These are phyloP conservation scores for Kuraishia piskuri DNA, from an alignment of 805 yeast species.

Conservation along the genomic window DNA sequence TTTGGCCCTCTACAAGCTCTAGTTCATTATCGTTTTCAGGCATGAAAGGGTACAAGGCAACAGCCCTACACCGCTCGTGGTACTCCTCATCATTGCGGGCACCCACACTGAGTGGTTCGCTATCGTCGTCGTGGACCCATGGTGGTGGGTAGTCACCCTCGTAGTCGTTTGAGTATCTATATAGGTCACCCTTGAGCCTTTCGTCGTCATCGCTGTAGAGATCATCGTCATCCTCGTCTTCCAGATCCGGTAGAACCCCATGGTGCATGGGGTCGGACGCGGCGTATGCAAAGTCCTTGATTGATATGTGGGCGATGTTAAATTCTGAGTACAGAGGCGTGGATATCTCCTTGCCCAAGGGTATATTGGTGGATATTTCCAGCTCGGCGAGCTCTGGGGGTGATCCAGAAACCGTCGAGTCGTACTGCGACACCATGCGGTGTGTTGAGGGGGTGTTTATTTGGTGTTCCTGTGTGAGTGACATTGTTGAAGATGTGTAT, in stretches of 20 bases:
- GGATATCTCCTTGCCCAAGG: background rate
- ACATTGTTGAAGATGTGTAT: background rate
- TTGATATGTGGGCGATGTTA: slow-evolving; percentile 20
- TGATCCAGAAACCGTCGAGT: background rate
- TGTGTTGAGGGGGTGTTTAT: background rate
- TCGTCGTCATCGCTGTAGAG: slow-evolving; percentile 11
- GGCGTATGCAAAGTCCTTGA: slow-evolving; percentile 80
- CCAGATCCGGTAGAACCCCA: slow-evolving; percentile 33
- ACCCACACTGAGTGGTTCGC: background rate
- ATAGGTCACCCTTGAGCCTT: slow-evolving; percentile 11
- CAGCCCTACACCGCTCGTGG: slow-evolving; percentile 38
- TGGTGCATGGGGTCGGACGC: slow-evolving; percentile 60
- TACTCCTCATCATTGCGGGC: slow-evolving; percentile 10
- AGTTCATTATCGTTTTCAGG: slow-evolving; percentile 96
- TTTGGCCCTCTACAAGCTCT: slow-evolving; percentile 68
- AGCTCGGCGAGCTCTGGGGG: background rate
- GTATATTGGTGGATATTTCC: background rate
- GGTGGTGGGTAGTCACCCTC: background rate
- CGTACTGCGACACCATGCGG: background rate
- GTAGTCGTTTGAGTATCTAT: slow-evolving; percentile 1
- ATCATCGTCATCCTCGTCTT: slow-evolving; percentile 15
- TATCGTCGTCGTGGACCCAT: background rate
- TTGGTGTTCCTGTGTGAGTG: background rate
- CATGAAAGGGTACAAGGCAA: slow-evolving; percentile 80
- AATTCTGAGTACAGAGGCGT: background rate